phyloP scores from a whole-genome alignment of 371 early-diverging fungal species.

The Dichotomocladium elegans region DNA sequence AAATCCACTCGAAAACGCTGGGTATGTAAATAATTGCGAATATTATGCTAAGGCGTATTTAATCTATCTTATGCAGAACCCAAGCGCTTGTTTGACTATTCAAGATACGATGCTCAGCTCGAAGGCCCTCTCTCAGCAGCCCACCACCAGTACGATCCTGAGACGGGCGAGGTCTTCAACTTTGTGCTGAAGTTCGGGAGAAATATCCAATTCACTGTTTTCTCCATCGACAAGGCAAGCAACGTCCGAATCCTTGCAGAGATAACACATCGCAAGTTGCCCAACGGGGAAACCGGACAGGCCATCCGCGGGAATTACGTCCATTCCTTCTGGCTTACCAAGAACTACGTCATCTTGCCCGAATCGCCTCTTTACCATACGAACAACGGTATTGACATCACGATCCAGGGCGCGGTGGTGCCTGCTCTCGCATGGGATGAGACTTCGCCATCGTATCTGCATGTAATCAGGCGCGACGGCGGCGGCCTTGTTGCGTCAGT shows the following conservation, averaged over 20 bases:
- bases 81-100: slow-evolving; percentile 41
- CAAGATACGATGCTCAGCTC: slow-evolving; percentile 36
- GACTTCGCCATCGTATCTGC: slow-evolving; percentile 30
- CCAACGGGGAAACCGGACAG: slow-evolving; percentile 18
- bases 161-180: slow-evolving; percentile 46
- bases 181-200: slow-evolving; percentile 15
- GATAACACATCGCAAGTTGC: slow-evolving; percentile 31
- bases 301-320: slow-evolving; percentile 20
- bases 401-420: slow-evolving; percentile 33
- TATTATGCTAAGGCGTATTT: not conserved
- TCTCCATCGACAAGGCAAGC: not conserved
- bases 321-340: slow-evolving; percentile 42
- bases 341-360: slow-evolving; percentile 52
- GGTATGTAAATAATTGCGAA: slow-evolving; percentile 14
- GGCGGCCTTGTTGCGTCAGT: slow-evolving; percentile 45
- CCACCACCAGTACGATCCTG: slow-evolving; percentile 51
- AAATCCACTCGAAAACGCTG: slow-evolving; percentile 58
- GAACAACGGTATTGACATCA: slow-evolving; percentile 34
- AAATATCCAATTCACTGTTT: not conserved
- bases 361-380: slow-evolving; percentile 45
- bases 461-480: slow-evolving; percentile 39
- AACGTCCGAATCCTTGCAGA: slow-evolving; percentile 11
- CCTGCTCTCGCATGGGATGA: slow-evolving; percentile 38
- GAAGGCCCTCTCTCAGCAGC: slow-evolving; percentile 49
- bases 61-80: slow-evolving; percentile 31